Conservation (phyloP, 441 rosid species). For the Francoa sonchifolia region DNA sequence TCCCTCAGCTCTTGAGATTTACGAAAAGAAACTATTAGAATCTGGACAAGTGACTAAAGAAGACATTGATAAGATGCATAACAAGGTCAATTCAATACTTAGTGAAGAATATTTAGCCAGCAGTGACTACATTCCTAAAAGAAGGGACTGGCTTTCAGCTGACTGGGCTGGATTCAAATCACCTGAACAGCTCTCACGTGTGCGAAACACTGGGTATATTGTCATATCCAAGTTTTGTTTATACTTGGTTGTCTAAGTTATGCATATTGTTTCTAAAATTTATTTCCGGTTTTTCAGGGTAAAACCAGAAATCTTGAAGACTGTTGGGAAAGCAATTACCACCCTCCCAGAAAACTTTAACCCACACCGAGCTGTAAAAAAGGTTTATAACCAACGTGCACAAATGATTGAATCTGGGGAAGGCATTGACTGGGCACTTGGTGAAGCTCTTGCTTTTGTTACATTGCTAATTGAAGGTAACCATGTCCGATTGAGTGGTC, state of each 20-base stretch:
- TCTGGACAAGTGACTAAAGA: conserved; percentile 15
- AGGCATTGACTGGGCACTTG: conserved; percentile 96
- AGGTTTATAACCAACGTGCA: conserved; percentile 73
- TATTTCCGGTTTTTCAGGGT: conserved; percentile 10
- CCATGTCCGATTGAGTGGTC: conserved; percentile 96
- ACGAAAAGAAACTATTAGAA: conserved; percentile 13
- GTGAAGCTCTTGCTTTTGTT: conserved; percentile 90
- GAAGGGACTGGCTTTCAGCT: conserved; percentile 21
- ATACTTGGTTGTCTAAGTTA: not conserved
- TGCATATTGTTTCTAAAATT: not conserved
- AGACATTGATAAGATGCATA: conserved; percentile 15
- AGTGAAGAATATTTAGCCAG: conserved; percentile 12
- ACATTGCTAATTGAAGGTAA: conserved; percentile 87
- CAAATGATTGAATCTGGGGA: conserved; percentile 89
- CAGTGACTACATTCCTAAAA: conserved; percentile 16
- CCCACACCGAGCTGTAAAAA: conserved; percentile 67
- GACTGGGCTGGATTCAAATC: conserved; percentile 20
- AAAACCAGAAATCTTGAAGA: conserved; percentile 18
- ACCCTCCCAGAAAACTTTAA: conserved; percentile 13
- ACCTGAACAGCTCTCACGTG: conserved; percentile 20
- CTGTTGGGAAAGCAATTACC: conserved; percentile 15
- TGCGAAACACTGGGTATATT: conserved; percentile 15
- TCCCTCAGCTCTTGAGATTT: conserved; percentile 15
- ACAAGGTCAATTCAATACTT: conserved; percentile 16
- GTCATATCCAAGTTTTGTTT: not conserved